A percentile compares a stretch with the other conserved stretches of the same genome.
These are phyloP conservation scores for Pontederia paniculata DNA, from an alignment of 176 grass and related monocot genomes.

Conservation along the genomic window DNA sequence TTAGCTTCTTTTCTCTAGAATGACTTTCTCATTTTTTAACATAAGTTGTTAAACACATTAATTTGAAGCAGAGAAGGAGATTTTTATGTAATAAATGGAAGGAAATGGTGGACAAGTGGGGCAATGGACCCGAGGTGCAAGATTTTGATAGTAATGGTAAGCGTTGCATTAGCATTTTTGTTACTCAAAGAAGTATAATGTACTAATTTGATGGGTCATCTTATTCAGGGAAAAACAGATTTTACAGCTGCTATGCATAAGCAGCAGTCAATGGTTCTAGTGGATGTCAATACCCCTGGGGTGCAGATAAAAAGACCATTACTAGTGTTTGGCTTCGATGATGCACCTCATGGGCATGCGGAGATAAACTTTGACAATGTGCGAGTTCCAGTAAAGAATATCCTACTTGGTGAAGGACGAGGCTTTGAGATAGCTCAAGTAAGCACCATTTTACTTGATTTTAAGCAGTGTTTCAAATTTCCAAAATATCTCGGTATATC, in stretches of 20 bases:
- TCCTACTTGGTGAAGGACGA: constrained; percentile 76
- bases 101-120: constrained; percentile 94
- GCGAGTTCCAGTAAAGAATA: constrained; percentile 56
- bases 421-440: constrained; percentile 99
- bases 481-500: not conserved
- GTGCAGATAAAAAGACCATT: constrained; percentile 79
- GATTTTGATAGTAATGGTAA: constrained; percentile 93
- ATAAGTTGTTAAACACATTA: not conserved
- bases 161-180: not conserved
- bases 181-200: not conserved
- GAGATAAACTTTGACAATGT: constrained; percentile 95
- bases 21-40: too few species aligned
- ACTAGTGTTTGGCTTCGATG: constrained; percentile 87
- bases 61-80: constrained; percentile 54
- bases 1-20: too few species aligned
- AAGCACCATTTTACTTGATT: constrained; percentile 1
- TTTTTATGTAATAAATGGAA: constrained; percentile 84
- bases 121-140: constrained; percentile 96
- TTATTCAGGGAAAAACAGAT: constrained; percentile 83
- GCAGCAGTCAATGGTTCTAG: constrained; percentile 91
- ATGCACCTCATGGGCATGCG: constrained; percentile 89
- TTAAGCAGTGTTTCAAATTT: not conserved
- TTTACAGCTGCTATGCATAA: constrained; percentile 79
- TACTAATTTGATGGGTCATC: not conserved
- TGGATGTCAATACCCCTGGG: constrained; percentile 68